Evolutionary conservation across 176 grass and related monocot genomes (phyloP), one percentile per base, ranked within the genome.

Genomic region (Rhynchospora breviuscula): DNA sequence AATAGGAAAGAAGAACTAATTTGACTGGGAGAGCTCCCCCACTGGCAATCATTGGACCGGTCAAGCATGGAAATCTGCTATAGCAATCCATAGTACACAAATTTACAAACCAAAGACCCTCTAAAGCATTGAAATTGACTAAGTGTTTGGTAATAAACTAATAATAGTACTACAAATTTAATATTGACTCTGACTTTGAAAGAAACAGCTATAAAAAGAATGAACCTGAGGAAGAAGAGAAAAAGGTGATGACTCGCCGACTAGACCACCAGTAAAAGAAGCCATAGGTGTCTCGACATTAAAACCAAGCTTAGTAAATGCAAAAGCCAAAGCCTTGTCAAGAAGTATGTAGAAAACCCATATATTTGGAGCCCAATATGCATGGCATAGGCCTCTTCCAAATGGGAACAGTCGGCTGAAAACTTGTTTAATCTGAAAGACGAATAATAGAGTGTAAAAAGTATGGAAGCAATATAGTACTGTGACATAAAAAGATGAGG

Each of bases 271-370:
- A 13, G 92, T 95, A 90, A 98, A 98, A 56, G 95, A 98, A 86
- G 90, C 92, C 87, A 90, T 84, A 73, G 92, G 95, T 85, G 87
- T 84, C 12, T 83, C 84, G 31, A 98, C 85, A 79, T 78, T 64
- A 66, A 95, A 93, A 58, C 95, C 89, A 35, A 95, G 23, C 83
- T 92, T 95, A 85, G 84, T 76, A 87, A 95, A 84, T 64, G 85
- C 58, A 90, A 95, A 91, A 76, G 91, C 84, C 40, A 98, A 77
- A 56, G 89, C 69, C 87, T 98, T 98, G 85, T 98, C 92, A 84
- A 98, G 67, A 86, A 89, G 54, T 88, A 98, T 91, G 84, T 98
- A 98, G 83, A 98, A 98, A 26, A 98, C 95, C 89, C 89, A 98
- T 76, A 98, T 93, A 62, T 93, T 98, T 47, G 92, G 92, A 63